A percentile compares a stretch with the other conserved stretches of the same genome.
These are phyloP conservation scores for Trichoderma atroviride DNA, from an alignment of 2,329 filamentous ascomycete genomes.

Conservation along the genomic window DNA sequence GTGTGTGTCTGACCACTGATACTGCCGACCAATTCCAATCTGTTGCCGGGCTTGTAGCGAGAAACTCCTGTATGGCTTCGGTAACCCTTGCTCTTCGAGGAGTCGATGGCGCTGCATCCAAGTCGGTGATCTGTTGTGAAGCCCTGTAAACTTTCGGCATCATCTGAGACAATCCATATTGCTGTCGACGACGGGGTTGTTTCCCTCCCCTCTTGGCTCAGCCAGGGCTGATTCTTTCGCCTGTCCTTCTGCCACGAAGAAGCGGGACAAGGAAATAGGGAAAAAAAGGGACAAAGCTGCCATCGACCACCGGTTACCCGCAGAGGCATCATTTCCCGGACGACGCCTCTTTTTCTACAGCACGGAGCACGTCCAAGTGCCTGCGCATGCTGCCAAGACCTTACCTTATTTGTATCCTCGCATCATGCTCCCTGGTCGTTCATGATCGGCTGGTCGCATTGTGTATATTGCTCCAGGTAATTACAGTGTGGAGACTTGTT, in stretches of 20 bases:
- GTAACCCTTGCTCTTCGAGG: slow-evolving; percentile 4
- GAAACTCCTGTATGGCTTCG: slow-evolving; percentile 6
- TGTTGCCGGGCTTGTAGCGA: slow-evolving; percentile 10
- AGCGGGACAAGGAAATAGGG: neutral
- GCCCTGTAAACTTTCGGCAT: slow-evolving; percentile 24
- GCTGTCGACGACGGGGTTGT: slow-evolving; percentile 17
- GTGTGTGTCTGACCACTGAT: neutral
- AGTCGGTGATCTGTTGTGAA: slow-evolving; percentile 16
- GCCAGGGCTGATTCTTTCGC: slow-evolving; percentile 20
- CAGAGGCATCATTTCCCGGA: neutral
- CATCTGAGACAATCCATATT: slow-evolving; percentile 24
- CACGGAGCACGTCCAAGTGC: neutral
- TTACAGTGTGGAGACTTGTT: slow-evolving; percentile 30
- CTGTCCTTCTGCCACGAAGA: neutral
- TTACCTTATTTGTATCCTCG: slow-evolving; percentile 3
- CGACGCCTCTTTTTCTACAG: neutral
- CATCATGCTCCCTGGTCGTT: slow-evolving; percentile 27
- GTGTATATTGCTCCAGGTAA: slow-evolving; percentile 31
- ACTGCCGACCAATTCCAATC: slow-evolving; percentile 20
- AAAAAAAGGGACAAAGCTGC: neutral
- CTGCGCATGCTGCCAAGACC: slow-evolving; percentile 6
- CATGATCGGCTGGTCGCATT: slow-evolving; percentile 33
- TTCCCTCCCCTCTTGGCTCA: slow-evolving; percentile 23
- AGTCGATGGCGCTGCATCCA: slow-evolving; percentile 23
- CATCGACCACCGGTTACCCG: neutral